Evolutionary conservation across 129 eudicot species (phyloP), one percentile per base, ranked within the genome.

Genomic region (Pulicaria dysenterica): DNA sequence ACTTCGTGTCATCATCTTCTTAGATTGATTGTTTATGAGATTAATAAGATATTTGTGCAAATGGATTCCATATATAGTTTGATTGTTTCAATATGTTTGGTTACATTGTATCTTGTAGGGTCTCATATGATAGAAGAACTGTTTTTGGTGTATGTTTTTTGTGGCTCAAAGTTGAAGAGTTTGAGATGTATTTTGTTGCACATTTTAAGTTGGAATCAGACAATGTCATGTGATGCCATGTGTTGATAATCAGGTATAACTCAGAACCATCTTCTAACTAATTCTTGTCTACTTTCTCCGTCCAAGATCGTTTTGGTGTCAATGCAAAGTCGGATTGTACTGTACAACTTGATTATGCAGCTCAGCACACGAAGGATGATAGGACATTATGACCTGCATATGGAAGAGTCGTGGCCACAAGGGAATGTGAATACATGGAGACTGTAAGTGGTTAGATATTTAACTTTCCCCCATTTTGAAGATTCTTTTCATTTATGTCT

Each of bases 141-240:
- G n/a, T 41, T 38, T 5, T 71, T 24, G 47, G 69, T 72, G 63
- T 40, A 51, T 10, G 56, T 72, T 42, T 24, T 72, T 15, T 72
- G 67, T 34, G 68, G 58, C 47, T 72, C 17, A 13, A 38, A 58
- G 36, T 7, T 46, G 2, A 58, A 44, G 67, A 24, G 24, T 3
- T 14, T 3, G 19, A 72, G 14, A 58, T 24, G 5, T 13, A 11
- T 58, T 7, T 58, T 37, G 58, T 24, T 72, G 58, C 47, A 43
- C 58, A 36, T 58, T 72, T 44, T 59, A 36, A 24, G 38, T 47
- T 45, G 45, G 45, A 58, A 44, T 37, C 6, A 3, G 38, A 72
- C 77, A 72, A 59, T 46, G 39, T 34, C 77, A 72, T 59, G 77
- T 72, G 59, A 51, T 60, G 13, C 54, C 75, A 70, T 70, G 75